Percentiles rank a stretch among this genome's conserved stretches.
phyloP scores from a whole-genome alignment of 169 alveolate genomes.

The Plasmodium knowlesi region DNA sequence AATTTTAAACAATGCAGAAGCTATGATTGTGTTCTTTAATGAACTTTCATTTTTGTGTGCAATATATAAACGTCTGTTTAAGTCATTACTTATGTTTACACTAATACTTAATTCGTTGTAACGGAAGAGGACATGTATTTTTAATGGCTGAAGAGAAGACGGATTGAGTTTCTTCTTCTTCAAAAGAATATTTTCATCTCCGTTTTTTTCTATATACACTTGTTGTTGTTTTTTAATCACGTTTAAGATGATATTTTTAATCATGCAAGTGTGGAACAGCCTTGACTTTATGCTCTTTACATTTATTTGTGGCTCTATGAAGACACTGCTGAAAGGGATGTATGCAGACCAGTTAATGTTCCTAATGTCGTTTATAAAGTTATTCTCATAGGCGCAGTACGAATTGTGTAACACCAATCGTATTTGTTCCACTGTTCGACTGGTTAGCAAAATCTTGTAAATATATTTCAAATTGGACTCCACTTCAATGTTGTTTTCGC shows the following conservation, averaged over 20 bases:
- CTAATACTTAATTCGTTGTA: conserved; percentile 57
- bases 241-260: conserved; percentile 57
- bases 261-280: conserved; percentile 66
- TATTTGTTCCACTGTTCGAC: conserved; percentile 69
- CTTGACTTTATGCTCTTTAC: conserved; percentile 48
- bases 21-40: conserved; percentile 58
- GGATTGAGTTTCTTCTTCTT: conserved; percentile 51
- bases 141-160: conserved; percentile 30
- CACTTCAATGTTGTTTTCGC: conserved; percentile 49
- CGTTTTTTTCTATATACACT: conserved; percentile 69
- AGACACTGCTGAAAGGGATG: conserved; percentile 65
- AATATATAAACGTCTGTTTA: conserved; percentile 31
- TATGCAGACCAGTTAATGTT: conserved; percentile 45
- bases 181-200: conserved; percentile 68
- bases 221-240: conserved; percentile 72
- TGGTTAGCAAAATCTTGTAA: conserved; percentile 43
- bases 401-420: conserved; percentile 35
- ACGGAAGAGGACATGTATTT: conserved; percentile 49
- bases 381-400: conserved; percentile 62
- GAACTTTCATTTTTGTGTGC: conserved; percentile 45
- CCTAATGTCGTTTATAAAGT: conserved; percentile 57
- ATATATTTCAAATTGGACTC: conserved; percentile 49
- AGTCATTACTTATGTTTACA: conserved; percentile 61
- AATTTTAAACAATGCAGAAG: conserved; percentile 39
- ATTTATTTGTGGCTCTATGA: conserved; percentile 35